phyloP scores from a whole-genome alignment of 352 stramenopile genomes.

The Globisporangium iwayamae region DNA sequence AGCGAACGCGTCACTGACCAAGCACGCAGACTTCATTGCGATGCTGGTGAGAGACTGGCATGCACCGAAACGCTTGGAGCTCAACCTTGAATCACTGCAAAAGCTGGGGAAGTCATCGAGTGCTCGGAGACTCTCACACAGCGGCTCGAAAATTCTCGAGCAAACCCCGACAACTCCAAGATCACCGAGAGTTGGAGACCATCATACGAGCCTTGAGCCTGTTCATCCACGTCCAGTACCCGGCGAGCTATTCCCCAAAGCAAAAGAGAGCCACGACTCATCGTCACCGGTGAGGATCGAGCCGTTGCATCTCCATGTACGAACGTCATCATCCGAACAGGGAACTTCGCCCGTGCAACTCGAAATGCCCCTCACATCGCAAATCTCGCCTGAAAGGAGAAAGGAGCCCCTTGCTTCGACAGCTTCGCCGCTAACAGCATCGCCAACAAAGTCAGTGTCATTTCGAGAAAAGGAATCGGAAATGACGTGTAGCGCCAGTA shows the following conservation, averaged over 20 bases:
- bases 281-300: conserved; percentile 36
- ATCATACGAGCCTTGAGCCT: conserved; percentile 5
- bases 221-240: conserved; percentile 13
- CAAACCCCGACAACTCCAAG: conserved; percentile 8
- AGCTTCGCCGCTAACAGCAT: neutral
- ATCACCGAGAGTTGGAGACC: conserved; percentile 4
- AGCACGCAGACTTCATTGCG: conserved; percentile 41
- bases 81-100: conserved; percentile 72
- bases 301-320: conserved; percentile 19
- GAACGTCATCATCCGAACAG: conserved; percentile 1
- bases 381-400: neutral
- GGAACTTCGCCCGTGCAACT: conserved; percentile 14
- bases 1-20: conserved; percentile 10
- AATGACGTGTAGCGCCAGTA: neutral
- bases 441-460: conserved; percentile 9
- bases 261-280: conserved; percentile 19
- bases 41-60: conserved; percentile 54
- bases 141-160: conserved; percentile 6
- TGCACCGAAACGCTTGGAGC: conserved; percentile 52
- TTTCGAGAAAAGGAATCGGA: conserved; percentile 17
- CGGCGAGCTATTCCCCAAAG: conserved; percentile 23
- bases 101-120: conserved; percentile 27
- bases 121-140: conserved; percentile 9
- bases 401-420: neutral
- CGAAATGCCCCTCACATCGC: conserved; percentile 5